phyloP scores from a whole-genome alignment of 163 green algal species.

The Scenedesmus sp. region DNA sequence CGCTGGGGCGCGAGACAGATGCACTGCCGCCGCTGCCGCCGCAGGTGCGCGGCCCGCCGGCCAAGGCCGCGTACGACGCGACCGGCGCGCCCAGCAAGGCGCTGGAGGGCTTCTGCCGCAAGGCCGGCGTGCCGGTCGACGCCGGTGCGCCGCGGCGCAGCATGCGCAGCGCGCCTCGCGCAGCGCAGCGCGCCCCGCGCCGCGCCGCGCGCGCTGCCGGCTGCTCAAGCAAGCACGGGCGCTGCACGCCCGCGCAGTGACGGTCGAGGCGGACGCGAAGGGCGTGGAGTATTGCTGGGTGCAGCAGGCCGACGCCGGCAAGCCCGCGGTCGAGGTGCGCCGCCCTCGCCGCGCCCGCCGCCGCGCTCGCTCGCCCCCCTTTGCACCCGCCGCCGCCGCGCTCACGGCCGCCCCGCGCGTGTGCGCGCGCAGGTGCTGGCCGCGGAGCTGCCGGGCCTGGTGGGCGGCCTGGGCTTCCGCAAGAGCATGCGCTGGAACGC shows the following conservation, averaged over 20 bases:
- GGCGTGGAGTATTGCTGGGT: conserved; percentile 93
- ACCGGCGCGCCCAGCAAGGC: conserved; percentile 84
- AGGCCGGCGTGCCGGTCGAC: conserved; percentile 13
- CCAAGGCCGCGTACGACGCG: conserved; percentile 56
- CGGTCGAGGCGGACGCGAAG: conserved; percentile 83
- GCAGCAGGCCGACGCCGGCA: conserved; percentile 67
- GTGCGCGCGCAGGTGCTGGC: conserved; percentile 71
- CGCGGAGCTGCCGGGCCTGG: conserved; percentile 79
- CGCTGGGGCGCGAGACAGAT: too few species aligned
- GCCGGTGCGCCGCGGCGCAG: too few species aligned
- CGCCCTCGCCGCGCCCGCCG: too few species aligned
- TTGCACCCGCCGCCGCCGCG: too few species aligned
- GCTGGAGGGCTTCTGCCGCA: conserved; percentile 89
- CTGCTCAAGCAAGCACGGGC: too few species aligned
- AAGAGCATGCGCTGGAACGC: conserved; percentile 94
- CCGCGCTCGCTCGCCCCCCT: too few species aligned
- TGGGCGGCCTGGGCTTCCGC: conserved; percentile 83
- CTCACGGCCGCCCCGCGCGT: too few species aligned
- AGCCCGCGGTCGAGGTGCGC: conserved; percentile 69
- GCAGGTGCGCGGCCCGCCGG: conserved; percentile 64
- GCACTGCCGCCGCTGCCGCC: background rate
- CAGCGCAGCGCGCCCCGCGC: too few species aligned
- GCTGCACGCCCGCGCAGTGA: too few species aligned
- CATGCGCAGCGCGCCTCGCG: too few species aligned
- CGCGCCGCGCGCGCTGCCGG: too few species aligned